These are phyloP conservation scores for Wickerhamomyces bovis DNA, from an alignment of 805 yeast species.

Conservation along the genomic window DNA sequence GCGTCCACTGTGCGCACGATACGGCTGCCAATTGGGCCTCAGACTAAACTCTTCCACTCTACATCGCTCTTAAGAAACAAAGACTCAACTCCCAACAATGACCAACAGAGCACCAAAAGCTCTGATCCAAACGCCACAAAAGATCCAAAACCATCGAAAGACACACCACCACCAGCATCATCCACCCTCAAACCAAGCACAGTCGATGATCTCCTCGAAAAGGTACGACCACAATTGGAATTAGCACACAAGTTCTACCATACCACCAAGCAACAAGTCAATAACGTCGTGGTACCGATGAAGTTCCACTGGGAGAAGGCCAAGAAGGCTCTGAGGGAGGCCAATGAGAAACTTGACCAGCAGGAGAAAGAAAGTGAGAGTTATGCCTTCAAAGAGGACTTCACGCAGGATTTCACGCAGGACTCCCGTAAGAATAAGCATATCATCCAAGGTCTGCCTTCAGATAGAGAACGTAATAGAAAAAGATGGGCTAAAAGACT, in stretches of 20 bases:
- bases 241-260: conserved; percentile 13
- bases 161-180: neutral
- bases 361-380: conserved; percentile 32
- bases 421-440: neutral
- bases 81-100: neutral
- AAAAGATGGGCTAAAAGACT: conserved; percentile 38
- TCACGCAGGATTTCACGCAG: conserved; percentile 25
- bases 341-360: conserved; percentile 30
- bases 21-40: neutral
- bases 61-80: neutral
- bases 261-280: conserved; percentile 11
- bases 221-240: conserved; percentile 18
- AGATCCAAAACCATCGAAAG: neutral
- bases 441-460: conserved; percentile 35
- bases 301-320: conserved; percentile 24
- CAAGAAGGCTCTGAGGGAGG: conserved; percentile 29
- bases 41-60: neutral
- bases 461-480: conserved; percentile 37
- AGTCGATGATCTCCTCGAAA: conserved; percentile 10
- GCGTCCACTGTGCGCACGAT: neutral
- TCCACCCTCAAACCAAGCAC: conserved; percentile 1
- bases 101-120: neutral
- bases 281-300: conserved; percentile 9
- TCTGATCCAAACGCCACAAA: neutral
- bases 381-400: conserved; percentile 31